These are phyloP conservation scores for Irpex sp. DNA, from an alignment of 1,284 basidiomycete species.

Conservation along the genomic window DNA sequence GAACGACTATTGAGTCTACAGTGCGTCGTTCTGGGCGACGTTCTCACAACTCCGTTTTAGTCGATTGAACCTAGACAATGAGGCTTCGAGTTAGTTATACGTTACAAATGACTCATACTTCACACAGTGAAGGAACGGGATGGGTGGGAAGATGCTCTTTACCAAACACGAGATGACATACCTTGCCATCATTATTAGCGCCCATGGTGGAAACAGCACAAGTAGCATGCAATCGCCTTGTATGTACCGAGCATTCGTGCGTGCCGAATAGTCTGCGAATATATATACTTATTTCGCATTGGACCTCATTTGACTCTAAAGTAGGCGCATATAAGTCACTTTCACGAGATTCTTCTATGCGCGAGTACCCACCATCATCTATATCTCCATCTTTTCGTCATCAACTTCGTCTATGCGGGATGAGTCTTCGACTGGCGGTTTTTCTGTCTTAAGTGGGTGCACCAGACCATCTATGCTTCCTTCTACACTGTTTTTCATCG, in stretches of 20 bases:
- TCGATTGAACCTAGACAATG: background rate
- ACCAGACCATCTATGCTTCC: background rate
- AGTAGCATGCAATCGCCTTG: background rate
- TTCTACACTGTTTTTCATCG: conserved; percentile 41
- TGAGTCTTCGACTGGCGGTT: background rate
- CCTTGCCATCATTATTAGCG: background rate
- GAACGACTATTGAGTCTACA: background rate
- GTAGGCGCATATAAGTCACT: no score
- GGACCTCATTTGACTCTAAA: no score
- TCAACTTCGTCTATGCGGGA: conserved; percentile 13
- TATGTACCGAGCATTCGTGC: no score
- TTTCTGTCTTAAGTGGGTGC: background rate
- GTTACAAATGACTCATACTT: background rate
- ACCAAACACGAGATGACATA: background rate
- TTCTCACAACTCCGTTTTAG: background rate
- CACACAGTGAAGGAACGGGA: background rate
- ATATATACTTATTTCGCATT: no score
- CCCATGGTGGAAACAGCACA: background rate
- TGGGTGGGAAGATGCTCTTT: background rate
- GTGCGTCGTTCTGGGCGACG: background rate
- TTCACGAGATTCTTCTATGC: no score
- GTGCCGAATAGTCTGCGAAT: no score
- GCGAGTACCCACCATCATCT: background rate
- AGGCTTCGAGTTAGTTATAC: background rate
- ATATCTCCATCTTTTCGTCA: conserved; percentile 26